These are phyloP conservation scores for Juglanconis oblonga DNA, from an alignment of 2,329 filamentous ascomycete genomes.

Conservation along the genomic window DNA sequence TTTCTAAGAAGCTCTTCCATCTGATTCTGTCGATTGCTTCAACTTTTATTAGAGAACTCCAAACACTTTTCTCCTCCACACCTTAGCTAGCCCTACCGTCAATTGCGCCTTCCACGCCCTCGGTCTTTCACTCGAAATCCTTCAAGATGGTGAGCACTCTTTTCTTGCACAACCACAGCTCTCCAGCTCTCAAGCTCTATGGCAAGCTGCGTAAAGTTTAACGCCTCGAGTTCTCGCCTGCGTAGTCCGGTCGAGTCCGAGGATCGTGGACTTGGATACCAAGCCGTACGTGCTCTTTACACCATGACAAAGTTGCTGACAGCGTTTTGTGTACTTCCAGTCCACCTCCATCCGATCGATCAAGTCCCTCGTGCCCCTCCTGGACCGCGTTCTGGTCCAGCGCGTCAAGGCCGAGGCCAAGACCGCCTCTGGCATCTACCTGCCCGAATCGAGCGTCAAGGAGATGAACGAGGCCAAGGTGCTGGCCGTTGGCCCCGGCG, in stretches of 20 bases:
- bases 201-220: slow-evolving; percentile 1
- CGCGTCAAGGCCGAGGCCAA: slow-evolving; percentile 96
- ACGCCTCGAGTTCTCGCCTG: not conserved
- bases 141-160: slow-evolving; percentile 5
- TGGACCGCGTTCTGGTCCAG: slow-evolving; percentile 97
- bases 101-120: not conserved
- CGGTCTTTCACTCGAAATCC: no score
- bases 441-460: slow-evolving; percentile 95
- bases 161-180: not conserved
- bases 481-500: slow-evolving; percentile 88
- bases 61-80: not conserved
- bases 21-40: slow-evolving; percentile 13
- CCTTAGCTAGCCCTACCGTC: not conserved
- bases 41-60: not conserved
- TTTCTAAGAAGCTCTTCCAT: slow-evolving; percentile 16
- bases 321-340: slow-evolving; percentile 31
- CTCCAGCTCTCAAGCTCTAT: no score
- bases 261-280: not conserved
- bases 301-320: not conserved
- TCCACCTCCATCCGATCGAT: slow-evolving; percentile 85
- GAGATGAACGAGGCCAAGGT: slow-evolving; percentile 98
- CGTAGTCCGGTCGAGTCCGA: not conserved
- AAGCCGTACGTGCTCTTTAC: not conserved
- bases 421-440: slow-evolving; percentile 95
- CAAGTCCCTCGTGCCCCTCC: slow-evolving; percentile 89